A percentile compares a stretch with the other conserved stretches of the same genome.
These are phyloP conservation scores for Sphaerulina vaccinii DNA, from an alignment of 2,329 filamentous ascomycete species.

Conservation along the genomic window DNA sequence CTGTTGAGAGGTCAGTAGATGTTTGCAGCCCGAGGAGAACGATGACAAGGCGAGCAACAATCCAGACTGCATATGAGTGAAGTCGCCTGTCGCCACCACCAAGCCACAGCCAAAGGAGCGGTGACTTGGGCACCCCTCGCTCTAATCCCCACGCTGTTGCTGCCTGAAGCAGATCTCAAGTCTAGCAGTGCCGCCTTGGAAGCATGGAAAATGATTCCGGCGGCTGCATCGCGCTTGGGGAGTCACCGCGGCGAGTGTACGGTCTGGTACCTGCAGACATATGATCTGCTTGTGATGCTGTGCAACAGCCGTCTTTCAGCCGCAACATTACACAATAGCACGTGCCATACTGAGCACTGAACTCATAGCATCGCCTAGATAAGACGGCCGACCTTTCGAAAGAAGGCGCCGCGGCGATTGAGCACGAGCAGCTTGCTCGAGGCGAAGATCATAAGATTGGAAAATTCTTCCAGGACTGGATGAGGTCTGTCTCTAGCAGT, in stretches of 20 bases:
- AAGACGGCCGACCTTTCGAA: not conserved
- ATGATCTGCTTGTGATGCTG: constrained; percentile 20
- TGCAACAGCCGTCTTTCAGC: constrained; percentile 9
- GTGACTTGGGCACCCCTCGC: not conserved
- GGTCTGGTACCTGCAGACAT: constrained; percentile 26
- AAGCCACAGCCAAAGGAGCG: too few relatives aligned
- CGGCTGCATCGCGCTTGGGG: constrained; percentile 22
- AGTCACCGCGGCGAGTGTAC: constrained; percentile 22
- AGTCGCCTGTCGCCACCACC: not conserved
- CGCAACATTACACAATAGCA: not conserved
- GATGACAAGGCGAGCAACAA: too few relatives aligned
- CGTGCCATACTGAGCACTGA: not conserved
- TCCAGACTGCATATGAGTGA: too few relatives aligned
- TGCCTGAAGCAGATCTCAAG: constrained; percentile 18
- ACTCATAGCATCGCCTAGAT: not conserved
- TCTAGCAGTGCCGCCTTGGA: constrained; percentile 18
- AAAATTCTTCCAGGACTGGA: constrained; percentile 1
- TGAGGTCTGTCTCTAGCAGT: constrained; percentile 17
- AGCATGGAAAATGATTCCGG: constrained; percentile 23
- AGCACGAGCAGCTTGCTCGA: not conserved
- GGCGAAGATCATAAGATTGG: constrained; percentile 1
- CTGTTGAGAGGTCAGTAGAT: too few relatives aligned
- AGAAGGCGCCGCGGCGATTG: not conserved
- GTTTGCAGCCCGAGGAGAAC: too few relatives aligned
- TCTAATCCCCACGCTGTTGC: not conserved